Conservation (phyloP, 1,284 basidiomycete genomes). For the Sphagnurus paluster region DNA sequence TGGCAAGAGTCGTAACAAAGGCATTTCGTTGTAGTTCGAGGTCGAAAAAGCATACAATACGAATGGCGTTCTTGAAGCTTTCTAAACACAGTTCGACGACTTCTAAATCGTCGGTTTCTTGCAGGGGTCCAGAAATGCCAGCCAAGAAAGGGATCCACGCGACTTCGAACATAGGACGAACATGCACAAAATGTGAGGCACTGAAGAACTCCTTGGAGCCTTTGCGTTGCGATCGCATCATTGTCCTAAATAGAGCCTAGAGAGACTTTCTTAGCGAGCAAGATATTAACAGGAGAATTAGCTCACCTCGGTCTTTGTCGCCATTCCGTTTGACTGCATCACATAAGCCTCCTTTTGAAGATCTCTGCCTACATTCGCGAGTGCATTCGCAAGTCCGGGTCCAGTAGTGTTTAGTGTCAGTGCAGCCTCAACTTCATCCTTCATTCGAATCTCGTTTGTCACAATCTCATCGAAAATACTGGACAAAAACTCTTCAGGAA, state of each 20-base stretch:
- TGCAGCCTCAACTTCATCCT: conserved; percentile 84
- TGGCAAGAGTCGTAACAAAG: conserved; percentile 95
- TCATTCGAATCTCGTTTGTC: conserved; percentile 94
- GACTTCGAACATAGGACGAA: conserved; percentile 96
- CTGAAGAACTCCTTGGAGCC: conserved; percentile 86
- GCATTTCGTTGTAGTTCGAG: conserved; percentile 94
- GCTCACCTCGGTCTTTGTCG: conserved; percentile 87
- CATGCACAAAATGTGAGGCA: conserved; percentile 93
- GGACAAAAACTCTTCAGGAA: conserved; percentile 82
- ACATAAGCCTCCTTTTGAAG: conserved; percentile 94
- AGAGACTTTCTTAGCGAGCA: conserved; percentile 9
- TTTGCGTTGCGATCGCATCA: conserved; percentile 86
- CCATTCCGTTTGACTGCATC: conserved; percentile 92
- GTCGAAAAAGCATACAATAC: conserved; percentile 93
- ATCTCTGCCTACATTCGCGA: conserved; percentile 89
- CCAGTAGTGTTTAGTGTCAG: conserved; percentile 48
- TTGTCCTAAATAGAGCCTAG: conserved; percentile 85
- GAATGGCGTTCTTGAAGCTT: conserved; percentile 92
- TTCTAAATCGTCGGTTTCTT: conserved; percentile 91
- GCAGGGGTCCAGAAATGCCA: conserved; percentile 88
- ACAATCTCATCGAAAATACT: conserved; percentile 89
- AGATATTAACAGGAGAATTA: conserved; percentile 4
- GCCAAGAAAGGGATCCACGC: conserved; percentile 98
- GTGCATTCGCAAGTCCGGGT: conserved; percentile 76
- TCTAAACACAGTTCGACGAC: conserved; percentile 91